Evolutionary conservation across 306 rosid genomes (phyloP), one percentile per base, ranked within the genome.

Genomic region (Gastrolobium villosum): DNA sequence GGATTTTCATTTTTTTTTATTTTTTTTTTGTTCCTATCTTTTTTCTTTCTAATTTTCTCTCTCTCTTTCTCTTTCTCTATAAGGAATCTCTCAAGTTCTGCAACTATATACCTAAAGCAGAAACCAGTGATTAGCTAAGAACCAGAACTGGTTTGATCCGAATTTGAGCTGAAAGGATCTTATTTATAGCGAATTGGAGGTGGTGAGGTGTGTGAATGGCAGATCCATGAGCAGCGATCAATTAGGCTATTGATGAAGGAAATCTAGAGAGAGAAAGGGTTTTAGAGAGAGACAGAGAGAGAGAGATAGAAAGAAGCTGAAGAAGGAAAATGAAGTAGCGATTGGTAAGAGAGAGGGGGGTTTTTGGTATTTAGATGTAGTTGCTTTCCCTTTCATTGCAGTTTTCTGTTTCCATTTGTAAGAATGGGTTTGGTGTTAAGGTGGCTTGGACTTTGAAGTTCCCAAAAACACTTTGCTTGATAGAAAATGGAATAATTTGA

Each of bases 1-100:
- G 99, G 68, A 95, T 97, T 83, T 93, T 95, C 98, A 87, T 92
- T 8, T 65, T 59, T 66, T 5, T 32, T 5, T 10, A 8, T 13
- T 57, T 65, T 44, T 28, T 41, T n/a, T 13, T 48, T 50, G 26
- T 14, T 5, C 0, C 64, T 8, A 10, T 52, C 57, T 54, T 13
- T 3, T 3, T 0, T 56, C 59, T 4, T 11, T 11, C 50, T 40
- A 13, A 40, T 3, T 32, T 55, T 11, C 1, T 77, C 32, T 66
- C 75, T 64, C 60, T 53, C 52, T 26, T 31, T 36, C 53, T 34
- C 32, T 35, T n/a, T 46, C 74, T 45, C 54, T 20, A 20, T 20
- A 20, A 20, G 26, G 26, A 20, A 20, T 20, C 10, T 31, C 10
- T 65, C 0, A 44, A 61, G 66, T 37, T 57, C 74, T 6, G 49